Evolutionary conservation across 1,284 basidiomycete genomes (phyloP), one percentile per base, ranked within the genome.

Genomic region (Fomitopsis palustris): DNA sequence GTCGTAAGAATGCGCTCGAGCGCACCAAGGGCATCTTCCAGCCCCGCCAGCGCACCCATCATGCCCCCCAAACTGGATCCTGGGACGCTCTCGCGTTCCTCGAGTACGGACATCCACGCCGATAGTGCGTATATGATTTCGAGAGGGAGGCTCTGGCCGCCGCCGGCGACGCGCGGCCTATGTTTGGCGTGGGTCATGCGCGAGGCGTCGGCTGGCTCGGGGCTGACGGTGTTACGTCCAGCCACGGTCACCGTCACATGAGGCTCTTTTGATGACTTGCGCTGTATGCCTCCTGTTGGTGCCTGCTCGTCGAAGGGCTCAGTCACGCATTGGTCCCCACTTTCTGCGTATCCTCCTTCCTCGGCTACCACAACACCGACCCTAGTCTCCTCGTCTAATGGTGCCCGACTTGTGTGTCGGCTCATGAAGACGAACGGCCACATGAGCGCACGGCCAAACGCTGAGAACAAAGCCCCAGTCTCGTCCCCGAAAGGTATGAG

Each of bases 1-100:
- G 84, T 87, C 0, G 84, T 87, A 58, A 88, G 65, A 47, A 86
- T 85, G 45, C 77, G 75, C 67, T 87, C 86, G 58, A 86, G 66
- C 8, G 78, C 81, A 82, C 76, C 75, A 52, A 86, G 68, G 63
- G 71, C 80, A 45, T 84, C 84, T 66, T 87, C 86, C 58, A 85
- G 81, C 0, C 76, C 69, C 10, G 78, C 68, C 21, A 87, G 65
- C 55, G 73, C 75, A 0, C 72, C 78, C 58, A 83, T 76, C 75
- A 87, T 80, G 12, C 72, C 65, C 8, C 83, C 84, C 58, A 87
- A 65, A 37, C 76, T 79, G 5, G 77, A 75, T 9, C 82, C 83
- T 33, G 82, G 78, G 25, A 83, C 80, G 19, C 77, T 80, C 5
- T 76, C 77, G 53, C 85, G 74, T 62, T 81, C 81, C 61, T 87